Conservation (phyloP, 805 yeast species). For the Candida insectalens region DNA sequence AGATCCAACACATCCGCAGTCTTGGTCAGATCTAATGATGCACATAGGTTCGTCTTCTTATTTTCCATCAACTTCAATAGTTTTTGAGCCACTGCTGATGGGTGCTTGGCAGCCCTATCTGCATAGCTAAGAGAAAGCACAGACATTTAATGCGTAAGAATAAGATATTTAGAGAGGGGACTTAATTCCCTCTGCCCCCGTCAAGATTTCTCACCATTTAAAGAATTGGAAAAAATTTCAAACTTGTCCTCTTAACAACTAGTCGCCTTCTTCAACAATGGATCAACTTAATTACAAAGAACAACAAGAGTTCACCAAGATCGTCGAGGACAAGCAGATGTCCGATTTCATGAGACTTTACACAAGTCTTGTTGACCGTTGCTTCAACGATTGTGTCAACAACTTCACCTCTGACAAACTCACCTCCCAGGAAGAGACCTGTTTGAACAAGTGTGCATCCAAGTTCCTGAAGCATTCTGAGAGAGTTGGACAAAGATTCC, state of each 20-base stretch:
- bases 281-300: constrained; percentile 92
- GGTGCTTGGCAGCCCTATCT: constrained; percentile 59
- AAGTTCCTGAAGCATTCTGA: constrained; percentile 97
- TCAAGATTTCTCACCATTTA: too few relatives aligned
- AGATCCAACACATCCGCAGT: constrained; percentile 66
- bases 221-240: neutral
- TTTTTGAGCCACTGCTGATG: constrained; percentile 71
- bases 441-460: constrained; percentile 89
- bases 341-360: constrained; percentile 96
- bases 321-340: constrained; percentile 97
- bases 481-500: constrained; percentile 98
- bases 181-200: too few relatives aligned
- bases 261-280: constrained; percentile 37
- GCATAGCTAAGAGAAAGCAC: constrained; percentile 40
- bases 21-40: constrained; percentile 82
- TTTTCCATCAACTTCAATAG: constrained; percentile 64
- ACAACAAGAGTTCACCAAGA: constrained; percentile 92
- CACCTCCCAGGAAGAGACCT: constrained; percentile 74
- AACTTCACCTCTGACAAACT: constrained; percentile 92
- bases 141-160: too few relatives aligned
- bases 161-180: too few relatives aligned
- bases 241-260: neutral
- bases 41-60: constrained; percentile 85
- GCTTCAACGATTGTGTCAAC: constrained; percentile 96
- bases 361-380: constrained; percentile 91